These are phyloP conservation scores for Xylariaceae sp. DNA, from an alignment of 2,329 filamentous ascomycete species.

Conservation along the genomic window DNA sequence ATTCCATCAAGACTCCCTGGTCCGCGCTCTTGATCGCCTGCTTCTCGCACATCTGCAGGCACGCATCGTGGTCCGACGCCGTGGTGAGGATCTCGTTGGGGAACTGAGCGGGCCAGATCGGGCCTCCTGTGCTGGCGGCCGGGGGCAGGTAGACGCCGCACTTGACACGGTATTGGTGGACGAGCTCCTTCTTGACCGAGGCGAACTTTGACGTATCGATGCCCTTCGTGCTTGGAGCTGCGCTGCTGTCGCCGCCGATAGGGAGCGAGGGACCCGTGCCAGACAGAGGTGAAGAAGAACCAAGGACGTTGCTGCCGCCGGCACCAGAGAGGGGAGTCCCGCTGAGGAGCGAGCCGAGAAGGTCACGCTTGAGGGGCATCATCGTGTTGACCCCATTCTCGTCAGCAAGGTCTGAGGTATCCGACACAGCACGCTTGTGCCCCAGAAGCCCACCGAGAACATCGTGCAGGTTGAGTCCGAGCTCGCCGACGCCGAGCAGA, in stretches of 20 bases:
- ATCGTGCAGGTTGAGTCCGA: conserved; percentile 8
- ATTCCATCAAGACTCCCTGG: conserved; percentile 10
- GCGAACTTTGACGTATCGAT: too few species aligned
- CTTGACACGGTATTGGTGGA: conserved; percentile 19
- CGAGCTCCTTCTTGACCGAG: conserved; percentile 2
- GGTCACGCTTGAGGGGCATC: not conserved
- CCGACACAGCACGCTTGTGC: not conserved
- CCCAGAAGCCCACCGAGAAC: conserved; percentile 2
- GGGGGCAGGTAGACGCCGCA: conserved; percentile 13
- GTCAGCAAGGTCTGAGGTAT: not conserved
- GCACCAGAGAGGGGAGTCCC: conserved; percentile 4
- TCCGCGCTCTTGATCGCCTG: conserved; percentile 11
- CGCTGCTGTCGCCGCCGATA: too few species aligned
- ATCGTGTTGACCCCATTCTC: too few species aligned
- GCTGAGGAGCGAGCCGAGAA: conserved; percentile 1
- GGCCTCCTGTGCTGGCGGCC: not conserved
- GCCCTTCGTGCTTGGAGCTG: not conserved
- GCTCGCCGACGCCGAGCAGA: conserved; percentile 12
- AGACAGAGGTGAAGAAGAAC: not conserved
- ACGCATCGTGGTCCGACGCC: conserved; percentile 5
- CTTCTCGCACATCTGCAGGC: conserved; percentile 19
- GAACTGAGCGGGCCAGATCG: conserved; percentile 1
- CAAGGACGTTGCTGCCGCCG: not conserved
- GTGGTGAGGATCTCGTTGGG: conserved; percentile 1
- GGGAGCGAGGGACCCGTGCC: conserved; percentile 1